A percentile compares a stretch with the other conserved stretches of the same genome.
These are phyloP conservation scores for Dictyophora rubrovolvata DNA, from an alignment of 768 basidiomycete species.

Conservation along the genomic window DNA sequence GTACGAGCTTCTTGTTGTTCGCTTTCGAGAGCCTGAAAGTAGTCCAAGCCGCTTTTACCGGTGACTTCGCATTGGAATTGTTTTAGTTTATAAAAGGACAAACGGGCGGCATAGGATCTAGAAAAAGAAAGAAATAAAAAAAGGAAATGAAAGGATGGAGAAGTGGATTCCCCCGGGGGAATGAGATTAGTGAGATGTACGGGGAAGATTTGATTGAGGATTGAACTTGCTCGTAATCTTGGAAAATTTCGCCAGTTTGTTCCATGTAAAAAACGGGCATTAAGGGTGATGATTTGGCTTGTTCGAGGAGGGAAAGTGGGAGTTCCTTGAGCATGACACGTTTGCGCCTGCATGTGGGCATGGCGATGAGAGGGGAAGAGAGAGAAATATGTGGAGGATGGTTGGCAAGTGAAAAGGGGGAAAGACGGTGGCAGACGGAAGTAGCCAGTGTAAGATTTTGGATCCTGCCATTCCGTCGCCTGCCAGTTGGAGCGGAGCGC, in stretches of 20 bases:
- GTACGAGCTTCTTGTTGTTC: slow-evolving; percentile 84
- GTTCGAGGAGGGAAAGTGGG: slow-evolving; percentile 56
- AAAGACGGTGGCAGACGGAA: slow-evolving; percentile 8
- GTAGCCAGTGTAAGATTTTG: slow-evolving; percentile 7
- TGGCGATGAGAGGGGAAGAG: slow-evolving; percentile 20
- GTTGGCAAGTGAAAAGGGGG: slow-evolving; percentile 6
- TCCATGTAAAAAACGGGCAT: slow-evolving; percentile 84
- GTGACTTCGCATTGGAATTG: slow-evolving; percentile 97
- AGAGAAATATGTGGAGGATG: slow-evolving; percentile 4
- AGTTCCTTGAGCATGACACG: slow-evolving; percentile 83
- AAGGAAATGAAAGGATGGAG: too few relatives aligned
- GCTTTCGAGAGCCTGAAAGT: slow-evolving; percentile 87
- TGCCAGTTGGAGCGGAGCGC: slow-evolving; percentile 9
- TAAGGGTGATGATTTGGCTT: slow-evolving; percentile 51
- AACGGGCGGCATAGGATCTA: slow-evolving; percentile 78
- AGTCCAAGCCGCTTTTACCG: slow-evolving; percentile 87
- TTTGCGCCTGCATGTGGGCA: slow-evolving; percentile 87
- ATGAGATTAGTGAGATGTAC: slow-evolving; percentile 10
- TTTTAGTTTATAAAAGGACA: slow-evolving; percentile 89
- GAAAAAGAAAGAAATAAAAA: slow-evolving; percentile 21
- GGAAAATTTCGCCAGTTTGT: slow-evolving; percentile 96
- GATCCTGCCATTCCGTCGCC: slow-evolving; percentile 8
- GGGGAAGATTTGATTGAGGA: slow-evolving; percentile 15
- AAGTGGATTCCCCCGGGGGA: too few relatives aligned
- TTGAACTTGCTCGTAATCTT: slow-evolving; percentile 77